phyloP scores from a whole-genome alignment of 768 basidiomycete species.

The Porpolomopsis calyptriformis region DNA sequence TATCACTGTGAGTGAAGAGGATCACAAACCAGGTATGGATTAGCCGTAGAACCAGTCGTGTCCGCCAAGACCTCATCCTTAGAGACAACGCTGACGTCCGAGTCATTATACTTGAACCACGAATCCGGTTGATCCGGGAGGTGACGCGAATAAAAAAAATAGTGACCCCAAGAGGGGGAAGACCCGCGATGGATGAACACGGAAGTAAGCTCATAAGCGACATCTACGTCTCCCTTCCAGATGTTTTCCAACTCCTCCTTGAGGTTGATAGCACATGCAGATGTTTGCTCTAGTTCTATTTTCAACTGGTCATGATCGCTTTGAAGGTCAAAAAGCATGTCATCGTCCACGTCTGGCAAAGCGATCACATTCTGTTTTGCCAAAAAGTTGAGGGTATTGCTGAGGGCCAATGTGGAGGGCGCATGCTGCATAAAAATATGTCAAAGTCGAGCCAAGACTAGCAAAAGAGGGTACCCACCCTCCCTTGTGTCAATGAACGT shows the following conservation, averaged over 20 bases:
- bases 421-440: conserved; percentile 36
- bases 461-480: conserved; percentile 34
- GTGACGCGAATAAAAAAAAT: conserved; percentile 90
- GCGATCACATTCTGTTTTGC: conserved; percentile 31
- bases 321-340: conserved; percentile 41
- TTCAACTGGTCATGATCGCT: conserved; percentile 44
- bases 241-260: conserved; percentile 63
- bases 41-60: conserved; percentile 84
- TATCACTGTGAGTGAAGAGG: conserved; percentile 1
- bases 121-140: conserved; percentile 68
- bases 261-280: conserved; percentile 36
- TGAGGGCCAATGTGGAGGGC: conserved; percentile 46
- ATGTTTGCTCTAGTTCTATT: conserved; percentile 47
- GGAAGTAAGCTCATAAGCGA: conserved; percentile 82
- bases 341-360: conserved; percentile 47
- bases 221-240: conserved; percentile 58
- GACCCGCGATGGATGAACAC: conserved; percentile 93
- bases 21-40: conserved; percentile 69
- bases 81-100: conserved; percentile 63
- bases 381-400: conserved; percentile 48
- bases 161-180: conserved; percentile 82
- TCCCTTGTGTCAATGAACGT: conserved; percentile 55
- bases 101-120: conserved; percentile 98
- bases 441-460: conserved; percentile 2
- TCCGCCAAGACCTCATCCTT: conserved; percentile 82